phyloP scores from a whole-genome alignment of 2,329 filamentous ascomycete genomes.

The Cordyceps javanica region DNA sequence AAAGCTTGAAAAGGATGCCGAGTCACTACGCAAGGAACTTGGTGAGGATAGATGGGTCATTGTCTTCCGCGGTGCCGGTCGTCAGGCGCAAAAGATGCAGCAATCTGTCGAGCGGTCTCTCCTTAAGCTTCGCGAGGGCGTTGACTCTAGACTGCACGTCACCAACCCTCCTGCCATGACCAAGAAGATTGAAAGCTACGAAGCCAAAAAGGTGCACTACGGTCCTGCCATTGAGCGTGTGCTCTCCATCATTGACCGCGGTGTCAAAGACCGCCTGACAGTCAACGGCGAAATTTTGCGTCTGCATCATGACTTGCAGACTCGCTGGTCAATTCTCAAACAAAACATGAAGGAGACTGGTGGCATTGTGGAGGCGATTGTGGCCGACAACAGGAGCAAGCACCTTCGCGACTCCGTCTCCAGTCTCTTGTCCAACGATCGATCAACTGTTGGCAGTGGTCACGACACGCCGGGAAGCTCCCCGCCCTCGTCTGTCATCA shows the following conservation, averaged over 20 bases:
- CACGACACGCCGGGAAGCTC: constrained; percentile 66
- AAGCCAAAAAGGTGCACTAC: constrained; percentile 92
- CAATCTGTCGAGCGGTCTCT: constrained; percentile 89
- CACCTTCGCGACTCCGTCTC: constrained; percentile 89
- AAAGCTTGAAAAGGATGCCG: constrained; percentile 83
- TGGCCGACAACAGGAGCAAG: constrained; percentile 56
- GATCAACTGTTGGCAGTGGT: constrained; percentile 62
- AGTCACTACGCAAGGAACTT: constrained; percentile 80
- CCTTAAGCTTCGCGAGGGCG: constrained; percentile 69
- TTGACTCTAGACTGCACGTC: constrained; percentile 69
- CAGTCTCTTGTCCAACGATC: constrained; percentile 80
- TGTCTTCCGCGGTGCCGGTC: constrained; percentile 87
- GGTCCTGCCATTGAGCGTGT: constrained; percentile 89
- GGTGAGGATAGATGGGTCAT: constrained; percentile 95
- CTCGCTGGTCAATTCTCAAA: constrained; percentile 73
- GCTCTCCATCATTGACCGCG: constrained; percentile 86
- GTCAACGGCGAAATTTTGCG: constrained; percentile 93
- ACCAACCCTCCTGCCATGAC: constrained; percentile 62
- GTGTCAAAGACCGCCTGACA: constrained; percentile 90
- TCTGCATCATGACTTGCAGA: constrained; percentile 76
- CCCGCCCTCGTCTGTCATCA: constrained; percentile 55
- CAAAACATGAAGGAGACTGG: constrained; percentile 74
- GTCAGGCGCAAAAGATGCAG: constrained; percentile 93
- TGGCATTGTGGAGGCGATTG: constrained; percentile 64
- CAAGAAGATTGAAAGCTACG: constrained; percentile 88